These are phyloP conservation scores for Mucor racemosus DNA, from an alignment of 371 early-diverging fungal genomes.

Conservation along the genomic window DNA sequence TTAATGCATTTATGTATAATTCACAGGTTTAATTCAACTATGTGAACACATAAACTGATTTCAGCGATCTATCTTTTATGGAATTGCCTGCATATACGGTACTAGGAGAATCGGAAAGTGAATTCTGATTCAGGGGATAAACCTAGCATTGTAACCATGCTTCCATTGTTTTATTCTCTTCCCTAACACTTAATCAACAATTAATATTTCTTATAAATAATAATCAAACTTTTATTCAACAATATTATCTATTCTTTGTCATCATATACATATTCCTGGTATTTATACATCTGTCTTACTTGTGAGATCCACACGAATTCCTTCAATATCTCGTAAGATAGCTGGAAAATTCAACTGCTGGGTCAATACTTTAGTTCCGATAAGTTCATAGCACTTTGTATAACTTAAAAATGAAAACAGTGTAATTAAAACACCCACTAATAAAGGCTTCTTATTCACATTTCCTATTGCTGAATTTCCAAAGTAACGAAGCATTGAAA, in stretches of 20 bases:
- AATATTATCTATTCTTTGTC: not conserved
- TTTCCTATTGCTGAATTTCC: conserved; percentile 29
- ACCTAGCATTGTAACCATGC: no score
- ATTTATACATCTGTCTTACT: not conserved
- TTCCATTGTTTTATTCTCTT: no score
- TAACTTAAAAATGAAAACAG: conserved; percentile 31
- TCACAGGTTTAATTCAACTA: no score
- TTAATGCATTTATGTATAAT: no score
- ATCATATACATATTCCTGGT: not conserved
- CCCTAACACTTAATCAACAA: no score
- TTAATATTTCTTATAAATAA: no score
- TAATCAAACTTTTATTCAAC: no score
- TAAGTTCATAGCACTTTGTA: conserved; percentile 32
- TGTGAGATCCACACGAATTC: not conserved
- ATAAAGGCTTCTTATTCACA: conserved; percentile 31
- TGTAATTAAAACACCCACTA: conserved; percentile 39
- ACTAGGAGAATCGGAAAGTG: no score
- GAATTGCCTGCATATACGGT: no score
- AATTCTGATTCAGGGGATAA: no score
- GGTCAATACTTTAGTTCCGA: conserved; percentile 32
- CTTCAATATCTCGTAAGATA: not conserved
- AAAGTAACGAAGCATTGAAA: conserved; percentile 44
- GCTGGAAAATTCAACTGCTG: not conserved
- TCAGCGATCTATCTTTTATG: no score
- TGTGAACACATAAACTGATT: no score